Evolutionary conservation across 2,329 filamentous ascomycete species (phyloP).

Genomic region (Magnaporthiopsis poae): DNA sequence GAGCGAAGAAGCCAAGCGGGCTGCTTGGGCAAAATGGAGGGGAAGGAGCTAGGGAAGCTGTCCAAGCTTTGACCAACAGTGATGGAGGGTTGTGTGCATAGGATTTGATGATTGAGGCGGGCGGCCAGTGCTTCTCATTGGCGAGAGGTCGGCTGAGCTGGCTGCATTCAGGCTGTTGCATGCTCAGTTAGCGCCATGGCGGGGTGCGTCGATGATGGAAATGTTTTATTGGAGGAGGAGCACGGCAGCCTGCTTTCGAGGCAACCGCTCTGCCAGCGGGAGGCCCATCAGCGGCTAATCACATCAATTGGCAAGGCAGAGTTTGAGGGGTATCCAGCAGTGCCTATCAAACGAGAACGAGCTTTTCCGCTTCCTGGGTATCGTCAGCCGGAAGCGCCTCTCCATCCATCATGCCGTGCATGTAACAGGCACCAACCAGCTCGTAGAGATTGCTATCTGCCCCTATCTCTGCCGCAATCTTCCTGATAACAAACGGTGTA

Average conservation of each 20-base stretch:
- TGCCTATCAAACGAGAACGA: not conserved
- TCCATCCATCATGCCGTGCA: constrained; percentile 2
- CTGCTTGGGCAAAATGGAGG: too few relatives aligned
- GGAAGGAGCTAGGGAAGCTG: too few relatives aligned
- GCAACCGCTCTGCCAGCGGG: not conserved
- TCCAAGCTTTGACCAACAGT: not conserved
- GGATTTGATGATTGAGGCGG: not conserved
- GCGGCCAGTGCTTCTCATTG: not conserved
- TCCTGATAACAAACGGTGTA: not conserved
- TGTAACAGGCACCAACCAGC: not conserved
- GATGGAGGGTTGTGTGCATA: not conserved
- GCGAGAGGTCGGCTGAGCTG: not conserved
- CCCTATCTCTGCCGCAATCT: not conserved
- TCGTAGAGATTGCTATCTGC: not conserved
- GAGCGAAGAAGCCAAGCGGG: not conserved
- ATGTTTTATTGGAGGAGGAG: not conserved
- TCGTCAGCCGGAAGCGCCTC: not conserved
- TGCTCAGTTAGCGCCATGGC: not conserved
- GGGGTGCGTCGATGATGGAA: too few relatives aligned
- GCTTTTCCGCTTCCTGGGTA: not conserved
- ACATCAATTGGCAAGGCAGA: not conserved
- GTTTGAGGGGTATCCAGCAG: not conserved
- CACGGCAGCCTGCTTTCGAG: not conserved
- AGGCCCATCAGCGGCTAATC: not conserved
- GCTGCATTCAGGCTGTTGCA: not conserved